These are phyloP conservation scores for Chloranthus sessilifolius DNA, from an alignment of 164 flowering plant genomes.

Conservation along the genomic window DNA sequence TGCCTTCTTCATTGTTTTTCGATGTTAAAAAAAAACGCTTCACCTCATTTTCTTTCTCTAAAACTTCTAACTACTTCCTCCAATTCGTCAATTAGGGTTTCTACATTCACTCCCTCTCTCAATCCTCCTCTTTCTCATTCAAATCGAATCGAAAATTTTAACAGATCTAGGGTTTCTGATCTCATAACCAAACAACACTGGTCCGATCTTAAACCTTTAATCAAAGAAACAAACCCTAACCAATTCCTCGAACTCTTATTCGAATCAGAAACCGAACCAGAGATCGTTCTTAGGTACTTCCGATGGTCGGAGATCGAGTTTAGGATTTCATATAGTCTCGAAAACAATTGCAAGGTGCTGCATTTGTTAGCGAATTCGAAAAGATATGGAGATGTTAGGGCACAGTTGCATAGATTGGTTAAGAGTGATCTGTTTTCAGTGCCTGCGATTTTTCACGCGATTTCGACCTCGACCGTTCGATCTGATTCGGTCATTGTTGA, in stretches of 20 bases:
- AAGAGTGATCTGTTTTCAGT: conserved; percentile 2
- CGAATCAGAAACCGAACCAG: conserved; percentile 11
- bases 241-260: conserved; percentile 15
- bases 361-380: conserved; percentile 12
- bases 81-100: not conserved
- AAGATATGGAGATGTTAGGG: conserved; percentile 19
- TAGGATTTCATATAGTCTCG: conserved; percentile 8
- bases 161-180: conserved; percentile 10
- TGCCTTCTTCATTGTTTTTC: too few species aligned
- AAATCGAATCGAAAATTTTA: not conserved
- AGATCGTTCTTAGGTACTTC: conserved; percentile 15
- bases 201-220: conserved; percentile 15
- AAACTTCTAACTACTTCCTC: conserved; percentile 6
- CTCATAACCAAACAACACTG: conserved; percentile 24
- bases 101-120: not conserved
- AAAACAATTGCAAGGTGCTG: conserved; percentile 13
- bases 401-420: conserved; percentile 16
- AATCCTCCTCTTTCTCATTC: not conserved
- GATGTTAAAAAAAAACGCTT: too few species aligned
- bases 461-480: conserved; percentile 3
- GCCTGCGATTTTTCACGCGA: conserved; percentile 9
- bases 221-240: conserved; percentile 10
- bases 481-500: conserved; percentile 17
- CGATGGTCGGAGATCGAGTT: conserved; percentile 24
- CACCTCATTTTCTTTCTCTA: not conserved